phyloP scores from a whole-genome alignment of 2,329 filamentous ascomycete species.

The Blastomyces silverae region DNA sequence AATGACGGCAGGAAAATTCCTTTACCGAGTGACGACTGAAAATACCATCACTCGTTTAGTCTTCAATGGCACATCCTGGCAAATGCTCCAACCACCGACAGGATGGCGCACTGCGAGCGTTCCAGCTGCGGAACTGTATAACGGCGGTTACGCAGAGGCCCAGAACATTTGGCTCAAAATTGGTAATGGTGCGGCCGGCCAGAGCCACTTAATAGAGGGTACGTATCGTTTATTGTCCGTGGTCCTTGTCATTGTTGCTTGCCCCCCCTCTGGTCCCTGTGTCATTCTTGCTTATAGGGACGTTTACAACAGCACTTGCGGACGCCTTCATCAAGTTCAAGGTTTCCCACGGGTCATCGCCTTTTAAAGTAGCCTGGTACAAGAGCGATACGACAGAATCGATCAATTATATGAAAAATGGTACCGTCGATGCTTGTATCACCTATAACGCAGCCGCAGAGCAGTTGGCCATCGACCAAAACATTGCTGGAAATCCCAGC shows the following conservation, averaged over 20 bases:
- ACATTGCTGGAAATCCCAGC: too few relatives aligned
- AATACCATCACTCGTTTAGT: neutral
- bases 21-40: neutral
- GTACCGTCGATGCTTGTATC: conserved; percentile 42
- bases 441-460: conserved; percentile 43
- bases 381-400: conserved; percentile 43
- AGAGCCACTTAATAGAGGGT: conserved; percentile 30
- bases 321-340: conserved; percentile 35
- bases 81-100: neutral
- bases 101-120: neutral
- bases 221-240: neutral
- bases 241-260: neutral
- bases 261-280: neutral
- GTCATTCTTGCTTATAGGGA: neutral
- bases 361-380: conserved; percentile 44
- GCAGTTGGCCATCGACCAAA: conserved; percentile 16
- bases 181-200: conserved; percentile 32
- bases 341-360: conserved; percentile 27
- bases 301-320: conserved; percentile 28
- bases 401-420: conserved; percentile 40
- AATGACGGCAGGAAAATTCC: neutral
- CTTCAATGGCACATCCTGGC: neutral
- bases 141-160: neutral
- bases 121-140: neutral
- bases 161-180: conserved; percentile 24